Base-by-base conservation (phyloP, 768 basidiomycete species). In the Gyrodon lividus region DNA sequence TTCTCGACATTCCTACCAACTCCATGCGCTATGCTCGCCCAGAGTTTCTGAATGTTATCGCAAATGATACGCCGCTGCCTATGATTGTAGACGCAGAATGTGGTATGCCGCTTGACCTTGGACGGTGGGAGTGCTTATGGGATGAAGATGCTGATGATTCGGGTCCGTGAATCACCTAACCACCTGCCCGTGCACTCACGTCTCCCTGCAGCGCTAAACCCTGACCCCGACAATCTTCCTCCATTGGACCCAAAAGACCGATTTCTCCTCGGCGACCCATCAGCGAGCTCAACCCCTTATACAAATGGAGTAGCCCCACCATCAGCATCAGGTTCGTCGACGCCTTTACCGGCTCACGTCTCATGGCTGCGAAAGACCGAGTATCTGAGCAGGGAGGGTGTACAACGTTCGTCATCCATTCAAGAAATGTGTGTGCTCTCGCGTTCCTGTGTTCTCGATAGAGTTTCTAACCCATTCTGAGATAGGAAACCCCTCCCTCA, bases 1-100 rank as follows among this genome's bases (percentile, higher is more conserved):
- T 98, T 4, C 78, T 99, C 62, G 81, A 96, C 52, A 88, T 98
- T 48, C 84, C 89, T n/a, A 97, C 96, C 30, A 81, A 89, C 64
- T 87, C 93, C 5, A 79, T 81, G 66, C 89, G 96, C 39, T 93
- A 97, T 67, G 87, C 92, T 14, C 81, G 82, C 17, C 88, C 92
- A 6, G 89, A 89, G 59, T 95, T 93, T 59, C 79, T 95, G 31
- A 82, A 89, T 55, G 79, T 84, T 6, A 73, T 97, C 33, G 87
- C 89, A 0, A 83, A 84, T 47, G 90, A 92, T 43, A 82, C 84
- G 10, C 87, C 89, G 0, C 67, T 97, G 17, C 96, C 97, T 0
- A 94, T 98, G 92, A 87, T 98, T 57, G 87, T 98, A 1, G 97
- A 99, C 60, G 92, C 91, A 1, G 97, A 99, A 67, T 87, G 87